These are phyloP conservation scores for Rhododendron molle DNA, from an alignment of 148 eudicot species.

Conservation along the genomic window DNA sequence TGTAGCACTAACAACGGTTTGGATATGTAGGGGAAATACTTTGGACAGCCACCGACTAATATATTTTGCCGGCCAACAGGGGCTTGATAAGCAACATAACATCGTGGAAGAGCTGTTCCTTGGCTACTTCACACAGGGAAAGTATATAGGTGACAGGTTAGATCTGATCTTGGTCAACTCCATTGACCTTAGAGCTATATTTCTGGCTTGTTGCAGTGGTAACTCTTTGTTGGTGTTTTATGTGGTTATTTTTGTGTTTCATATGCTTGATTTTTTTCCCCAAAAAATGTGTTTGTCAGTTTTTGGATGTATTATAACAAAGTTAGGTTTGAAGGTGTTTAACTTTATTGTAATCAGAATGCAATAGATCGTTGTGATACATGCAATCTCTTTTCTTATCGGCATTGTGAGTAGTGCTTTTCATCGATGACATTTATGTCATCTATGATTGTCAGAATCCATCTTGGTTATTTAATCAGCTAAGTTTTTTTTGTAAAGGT, in stretches of 20 bases:
- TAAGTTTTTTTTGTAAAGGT: not conserved
- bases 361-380: not conserved
- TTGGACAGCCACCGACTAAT: conserved; percentile 92
- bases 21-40: conserved; percentile 59
- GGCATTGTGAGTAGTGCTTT: not conserved
- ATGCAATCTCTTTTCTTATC: not conserved
- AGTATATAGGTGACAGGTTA: conserved; percentile 82
- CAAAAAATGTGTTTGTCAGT: not conserved
- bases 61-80: conserved; percentile 80
- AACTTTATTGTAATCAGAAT: not conserved
- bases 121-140: conserved; percentile 85
- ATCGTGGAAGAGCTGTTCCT: conserved; percentile 69
- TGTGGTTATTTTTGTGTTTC: not conserved
- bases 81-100: conserved; percentile 67
- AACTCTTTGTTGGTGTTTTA: not conserved
- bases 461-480: not conserved
- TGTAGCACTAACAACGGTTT: not conserved
- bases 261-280: not conserved
- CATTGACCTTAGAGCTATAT: not conserved
- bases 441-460: not conserved
- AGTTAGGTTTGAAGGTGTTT: not conserved
- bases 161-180: conserved; percentile 4
- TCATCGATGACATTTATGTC: not conserved
- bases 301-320: too few relatives aligned
- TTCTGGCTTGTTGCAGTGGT: not conserved